Evolutionary conservation across 768 basidiomycete genomes (phyloP).

Genomic region (Suillus placidus): DNA sequence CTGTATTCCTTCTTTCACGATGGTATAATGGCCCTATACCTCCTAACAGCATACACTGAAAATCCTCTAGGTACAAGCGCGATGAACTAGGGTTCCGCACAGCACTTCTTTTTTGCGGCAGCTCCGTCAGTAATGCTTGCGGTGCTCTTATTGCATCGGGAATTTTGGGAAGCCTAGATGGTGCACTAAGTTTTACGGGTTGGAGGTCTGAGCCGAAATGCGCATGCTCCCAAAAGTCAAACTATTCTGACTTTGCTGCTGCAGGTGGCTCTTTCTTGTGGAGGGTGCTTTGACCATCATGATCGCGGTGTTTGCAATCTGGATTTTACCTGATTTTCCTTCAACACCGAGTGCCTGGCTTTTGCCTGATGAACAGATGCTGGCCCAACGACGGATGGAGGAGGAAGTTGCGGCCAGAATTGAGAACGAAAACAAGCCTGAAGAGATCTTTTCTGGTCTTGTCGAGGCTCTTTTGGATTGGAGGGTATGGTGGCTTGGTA

Average conservation of each 20-base stretch:
- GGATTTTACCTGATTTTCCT: too few relatives aligned
- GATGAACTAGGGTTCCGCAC: conserved; percentile 68
- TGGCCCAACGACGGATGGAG: conserved; percentile 53
- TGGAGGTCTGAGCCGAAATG: conserved; percentile 57
- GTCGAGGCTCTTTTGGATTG: conserved; percentile 63
- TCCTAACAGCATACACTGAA: background rate
- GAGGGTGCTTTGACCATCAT: conserved; percentile 62
- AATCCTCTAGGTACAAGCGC: conserved; percentile 49
- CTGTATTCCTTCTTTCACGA: conserved; percentile 65
- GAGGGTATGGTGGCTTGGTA: conserved; percentile 80
- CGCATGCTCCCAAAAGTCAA: background rate
- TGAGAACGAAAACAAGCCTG: conserved; percentile 42
- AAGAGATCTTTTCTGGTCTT: conserved; percentile 46
- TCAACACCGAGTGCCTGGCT: too few relatives aligned
- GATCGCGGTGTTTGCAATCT: too few relatives aligned
- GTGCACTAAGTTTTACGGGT: conserved; percentile 62
- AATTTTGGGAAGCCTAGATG: conserved; percentile 72
- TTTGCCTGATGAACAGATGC: too few relatives aligned
- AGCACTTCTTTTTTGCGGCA: conserved; percentile 68
- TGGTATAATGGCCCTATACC: conserved; percentile 42
- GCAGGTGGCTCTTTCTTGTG: conserved; percentile 71
- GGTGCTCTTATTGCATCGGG: conserved; percentile 75
- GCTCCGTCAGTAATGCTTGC: conserved; percentile 78
- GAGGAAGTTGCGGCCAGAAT: conserved; percentile 62
- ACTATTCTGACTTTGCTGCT: background rate